Evolutionary conservation across 164 flowering plant genomes (phyloP).

Genomic region (Liriodendron chinense): DNA sequence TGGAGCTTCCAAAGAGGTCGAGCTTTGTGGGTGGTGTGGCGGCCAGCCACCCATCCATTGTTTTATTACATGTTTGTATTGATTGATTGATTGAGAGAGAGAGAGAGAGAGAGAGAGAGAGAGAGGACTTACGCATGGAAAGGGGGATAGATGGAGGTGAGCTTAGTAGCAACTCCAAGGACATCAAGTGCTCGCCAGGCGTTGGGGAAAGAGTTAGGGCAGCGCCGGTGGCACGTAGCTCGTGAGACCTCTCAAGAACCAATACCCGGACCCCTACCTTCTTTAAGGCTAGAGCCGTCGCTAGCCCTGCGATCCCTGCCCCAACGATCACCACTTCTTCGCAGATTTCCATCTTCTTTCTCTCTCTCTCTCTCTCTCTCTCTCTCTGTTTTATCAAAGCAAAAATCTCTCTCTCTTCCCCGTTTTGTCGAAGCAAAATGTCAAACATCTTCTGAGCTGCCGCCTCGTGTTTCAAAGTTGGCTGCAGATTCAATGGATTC

Average conservation of each 20-base stretch:
- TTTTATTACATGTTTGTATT: background rate
- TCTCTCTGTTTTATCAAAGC: background rate
- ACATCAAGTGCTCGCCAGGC: constrained; percentile 39
- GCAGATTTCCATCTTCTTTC: constrained; percentile 1
- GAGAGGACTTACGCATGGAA: constrained; percentile 22
- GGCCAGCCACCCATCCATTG: too few relatives aligned
- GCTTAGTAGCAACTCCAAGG: constrained; percentile 37
- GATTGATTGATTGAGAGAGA: too few relatives aligned
- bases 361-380: constrained; percentile 1
- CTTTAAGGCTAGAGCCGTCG: constrained; percentile 24
- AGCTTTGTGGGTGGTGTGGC: too few relatives aligned
- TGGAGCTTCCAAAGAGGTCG: background rate
- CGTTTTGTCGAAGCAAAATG: too few relatives aligned
- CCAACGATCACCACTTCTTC: constrained; percentile 34
- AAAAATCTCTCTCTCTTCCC: too few relatives aligned
- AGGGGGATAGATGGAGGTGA: constrained; percentile 28
- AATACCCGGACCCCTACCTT: constrained; percentile 15
- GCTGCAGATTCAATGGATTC: too few relatives aligned
- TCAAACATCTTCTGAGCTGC: too few relatives aligned
- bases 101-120: background rate
- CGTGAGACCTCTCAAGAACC: constrained; percentile 23
- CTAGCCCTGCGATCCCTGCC: constrained; percentile 30
- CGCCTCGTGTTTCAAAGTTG: too few relatives aligned
- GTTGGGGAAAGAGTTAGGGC: constrained; percentile 28
- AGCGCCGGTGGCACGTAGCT: constrained; percentile 28